phyloP scores from a whole-genome alignment of 768 basidiomycete species.

The Mycena belliarum region DNA sequence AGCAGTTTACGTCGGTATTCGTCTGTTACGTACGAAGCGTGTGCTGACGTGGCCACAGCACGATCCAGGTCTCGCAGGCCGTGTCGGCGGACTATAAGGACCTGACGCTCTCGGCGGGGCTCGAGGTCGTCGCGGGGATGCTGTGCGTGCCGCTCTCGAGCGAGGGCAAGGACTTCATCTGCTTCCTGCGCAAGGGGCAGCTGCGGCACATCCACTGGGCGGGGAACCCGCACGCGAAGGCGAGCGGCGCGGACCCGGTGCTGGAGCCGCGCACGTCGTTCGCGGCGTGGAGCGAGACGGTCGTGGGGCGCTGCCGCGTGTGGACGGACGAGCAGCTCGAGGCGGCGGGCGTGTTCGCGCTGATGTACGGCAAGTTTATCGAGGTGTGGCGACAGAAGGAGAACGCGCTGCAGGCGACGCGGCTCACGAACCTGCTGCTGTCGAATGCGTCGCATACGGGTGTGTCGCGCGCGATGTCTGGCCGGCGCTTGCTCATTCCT shows the following conservation, averaged over 20 bases:
- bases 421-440: constrained; percentile 70
- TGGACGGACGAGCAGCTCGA: constrained; percentile 87
- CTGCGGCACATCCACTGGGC: constrained; percentile 75
- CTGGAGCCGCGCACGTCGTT: constrained; percentile 82
- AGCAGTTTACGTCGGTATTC: constrained; percentile 61
- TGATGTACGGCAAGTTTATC: constrained; percentile 86
- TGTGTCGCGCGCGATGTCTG: constrained; percentile 22
- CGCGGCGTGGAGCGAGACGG: constrained; percentile 75
- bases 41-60: constrained; percentile 37
- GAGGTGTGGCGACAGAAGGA: constrained; percentile 87
- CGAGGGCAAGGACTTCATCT: constrained; percentile 78
- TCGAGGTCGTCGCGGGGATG: constrained; percentile 70
- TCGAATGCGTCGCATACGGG: constrained; percentile 86
- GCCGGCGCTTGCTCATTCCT: neutral
- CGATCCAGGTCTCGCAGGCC: constrained; percentile 69
- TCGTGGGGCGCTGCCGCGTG: constrained; percentile 62
- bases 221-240: constrained; percentile 65
- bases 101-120: constrained; percentile 41
- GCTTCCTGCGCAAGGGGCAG: constrained; percentile 75
- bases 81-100: constrained; percentile 74
- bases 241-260: constrained; percentile 34
- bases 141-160: constrained; percentile 75
- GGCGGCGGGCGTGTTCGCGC: constrained; percentile 74
- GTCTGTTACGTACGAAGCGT: neutral
- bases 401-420: constrained; percentile 66